These are phyloP conservation scores for Daldinia caldariorum DNA, from an alignment of 495 filamentous ascomycete genomes.

Conservation along the genomic window DNA sequence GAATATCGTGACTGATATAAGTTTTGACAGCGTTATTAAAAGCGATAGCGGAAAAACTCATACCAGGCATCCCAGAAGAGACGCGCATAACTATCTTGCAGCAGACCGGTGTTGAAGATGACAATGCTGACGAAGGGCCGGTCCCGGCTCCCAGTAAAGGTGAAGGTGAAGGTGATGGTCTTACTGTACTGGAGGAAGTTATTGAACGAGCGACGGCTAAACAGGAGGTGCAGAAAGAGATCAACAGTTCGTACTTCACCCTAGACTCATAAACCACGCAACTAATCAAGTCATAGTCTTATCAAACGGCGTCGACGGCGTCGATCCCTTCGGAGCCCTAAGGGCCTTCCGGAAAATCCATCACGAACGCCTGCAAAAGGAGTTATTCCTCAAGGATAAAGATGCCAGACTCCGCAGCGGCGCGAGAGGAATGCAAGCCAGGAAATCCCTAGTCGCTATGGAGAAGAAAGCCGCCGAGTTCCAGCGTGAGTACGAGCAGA, in stretches of 20 bases:
- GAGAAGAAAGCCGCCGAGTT: constrained; percentile 71
- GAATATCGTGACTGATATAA: constrained; percentile 6
- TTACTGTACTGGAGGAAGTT: constrained; percentile 72
- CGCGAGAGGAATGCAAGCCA: constrained; percentile 73
- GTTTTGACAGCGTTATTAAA: constrained; percentile 67
- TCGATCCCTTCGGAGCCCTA: constrained; percentile 65
- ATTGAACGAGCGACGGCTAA: constrained; percentile 70
- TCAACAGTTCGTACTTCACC: constrained; percentile 58
- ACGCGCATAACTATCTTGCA: constrained; percentile 76
- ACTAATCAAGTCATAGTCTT: constrained; percentile 56
- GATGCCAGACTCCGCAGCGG: constrained; percentile 78
- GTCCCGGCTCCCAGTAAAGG: not conserved
- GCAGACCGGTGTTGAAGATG: constrained; percentile 65
- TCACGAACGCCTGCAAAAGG: constrained; percentile 66
- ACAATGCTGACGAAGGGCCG: constrained; percentile 37
- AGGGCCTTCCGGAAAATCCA: constrained; percentile 67
- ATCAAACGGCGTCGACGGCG: constrained; percentile 49
- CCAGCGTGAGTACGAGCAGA: constrained; percentile 61
- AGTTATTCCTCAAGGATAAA: constrained; percentile 73
- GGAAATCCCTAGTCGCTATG: constrained; percentile 71
- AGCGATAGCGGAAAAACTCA: constrained; percentile 79
- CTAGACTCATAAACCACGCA: constrained; percentile 40
- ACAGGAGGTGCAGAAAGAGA: constrained; percentile 66
- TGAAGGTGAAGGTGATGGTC: constrained; percentile 5
- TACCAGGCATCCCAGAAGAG: constrained; percentile 77